Evolutionary conservation across 108 stramenopile genomes (phyloP).

Genomic region (Cylindrotheca closterium): DNA sequence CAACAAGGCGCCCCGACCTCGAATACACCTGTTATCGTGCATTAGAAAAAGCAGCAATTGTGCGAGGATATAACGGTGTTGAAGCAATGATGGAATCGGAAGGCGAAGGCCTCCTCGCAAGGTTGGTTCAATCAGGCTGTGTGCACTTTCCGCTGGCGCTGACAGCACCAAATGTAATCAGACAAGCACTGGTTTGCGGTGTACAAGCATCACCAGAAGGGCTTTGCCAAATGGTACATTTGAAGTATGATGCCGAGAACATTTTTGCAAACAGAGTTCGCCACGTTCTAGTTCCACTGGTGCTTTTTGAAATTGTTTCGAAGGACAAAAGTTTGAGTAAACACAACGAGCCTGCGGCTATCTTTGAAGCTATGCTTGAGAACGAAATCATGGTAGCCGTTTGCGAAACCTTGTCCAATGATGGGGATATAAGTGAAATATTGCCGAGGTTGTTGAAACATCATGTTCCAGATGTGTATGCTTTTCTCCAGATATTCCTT

Average conservation of each 20-base stretch:
- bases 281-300: constrained; percentile 18
- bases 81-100: constrained; percentile 43
- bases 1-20: constrained; percentile 33
- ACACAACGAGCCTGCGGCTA: neutral
- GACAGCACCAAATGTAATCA: constrained; percentile 44
- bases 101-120: constrained; percentile 40
- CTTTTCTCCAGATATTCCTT: constrained; percentile 8
- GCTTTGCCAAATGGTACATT: neutral
- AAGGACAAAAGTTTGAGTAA: neutral
- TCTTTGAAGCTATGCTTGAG: neutral
- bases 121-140: constrained; percentile 41
- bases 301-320: constrained; percentile 7
- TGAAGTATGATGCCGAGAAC: neutral
- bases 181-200: constrained; percentile 4
- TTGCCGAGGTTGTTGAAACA: constrained; percentile 2
- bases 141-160: constrained; percentile 45
- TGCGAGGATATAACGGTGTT: constrained; percentile 43
- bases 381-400: constrained; percentile 5
- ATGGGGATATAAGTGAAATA: neutral
- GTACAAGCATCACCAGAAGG: neutral
- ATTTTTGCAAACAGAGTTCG: constrained; percentile 6
- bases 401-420: neutral
- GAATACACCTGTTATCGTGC: constrained; percentile 52
- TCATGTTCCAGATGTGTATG: constrained; percentile 18
- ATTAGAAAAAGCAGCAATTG: constrained; percentile 48